These are phyloP conservation scores for Batrachochytrium dendrobatidis DNA, from an alignment of 371 early-diverging fungal genomes.

Conservation along the genomic window DNA sequence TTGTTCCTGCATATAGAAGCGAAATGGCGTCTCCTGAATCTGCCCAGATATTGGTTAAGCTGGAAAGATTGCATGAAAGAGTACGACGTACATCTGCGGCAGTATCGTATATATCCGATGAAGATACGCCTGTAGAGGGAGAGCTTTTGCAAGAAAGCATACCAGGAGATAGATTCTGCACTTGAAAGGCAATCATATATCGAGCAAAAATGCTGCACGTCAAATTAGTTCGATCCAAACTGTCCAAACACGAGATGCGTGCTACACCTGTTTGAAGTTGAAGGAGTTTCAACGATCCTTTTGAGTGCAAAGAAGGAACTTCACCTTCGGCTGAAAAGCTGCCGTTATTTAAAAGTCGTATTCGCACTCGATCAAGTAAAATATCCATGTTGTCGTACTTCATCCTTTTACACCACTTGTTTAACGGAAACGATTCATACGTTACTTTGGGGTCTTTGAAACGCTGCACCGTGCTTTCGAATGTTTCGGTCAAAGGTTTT, in stretches of 20 bases:
- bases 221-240: constrained; percentile 64
- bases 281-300: constrained; percentile 13
- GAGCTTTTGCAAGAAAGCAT: constrained; percentile 11
- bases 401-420: constrained; percentile 41
- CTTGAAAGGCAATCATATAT: constrained; percentile 37
- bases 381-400: constrained; percentile 42
- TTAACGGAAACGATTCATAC: constrained; percentile 43
- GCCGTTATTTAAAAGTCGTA: constrained; percentile 29
- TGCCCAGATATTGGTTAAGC: constrained; percentile 47
- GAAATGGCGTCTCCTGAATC: constrained; percentile 57
- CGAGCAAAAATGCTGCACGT: constrained; percentile 45
- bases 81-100: constrained; percentile 18
- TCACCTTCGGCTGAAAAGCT: constrained; percentile 36
- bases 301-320: constrained; percentile 20
- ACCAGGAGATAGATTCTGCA: constrained; percentile 25
- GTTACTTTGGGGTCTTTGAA: constrained; percentile 26
- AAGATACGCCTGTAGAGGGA: constrained; percentile 21
- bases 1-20: constrained; percentile 63
- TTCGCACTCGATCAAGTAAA: constrained; percentile 31
- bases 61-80: constrained; percentile 11
- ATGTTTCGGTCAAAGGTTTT: constrained; percentile 30
- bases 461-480: constrained; percentile 23
- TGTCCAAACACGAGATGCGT: constrained; percentile 62
- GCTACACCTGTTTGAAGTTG: constrained; percentile 44
- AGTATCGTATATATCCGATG: constrained; percentile 24